Base-by-base conservation (phyloP, 192 early-diverging fungal species). In the Coemansia sp. region DNA sequence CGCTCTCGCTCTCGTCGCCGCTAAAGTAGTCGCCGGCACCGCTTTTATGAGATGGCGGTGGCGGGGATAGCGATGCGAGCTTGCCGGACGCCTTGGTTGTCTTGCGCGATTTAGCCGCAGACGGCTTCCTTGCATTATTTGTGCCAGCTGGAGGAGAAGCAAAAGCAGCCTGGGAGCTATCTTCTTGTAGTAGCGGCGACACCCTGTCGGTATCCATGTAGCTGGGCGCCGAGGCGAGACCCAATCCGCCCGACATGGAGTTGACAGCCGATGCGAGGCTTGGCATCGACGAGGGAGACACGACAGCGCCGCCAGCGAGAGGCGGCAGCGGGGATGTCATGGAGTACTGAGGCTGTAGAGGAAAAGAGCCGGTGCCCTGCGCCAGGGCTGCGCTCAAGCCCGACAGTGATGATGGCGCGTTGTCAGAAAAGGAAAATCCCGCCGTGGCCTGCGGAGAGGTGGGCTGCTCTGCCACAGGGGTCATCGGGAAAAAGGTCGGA, bases 51-150 rank as follows among this genome's bases (percentile, higher is more conserved):
- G 47, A 21, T 36, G 25, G 50, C 37, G 25, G 18, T n/a, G 65
- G 9, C 2, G 48, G 20, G 18, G 43, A 28, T 23, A 14, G 9
- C 11, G 38, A n/a, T 16, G 38, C 20, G 21, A 43, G 37, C 64
- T 57, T 65, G 53, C 53, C 52, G 18, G 28, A n/a, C 10, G 64
- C 16, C 21, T 55, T 50, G 5, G 64, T 28, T 37, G 31, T 1
- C 53, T 65, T 65, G 53, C 64, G 64, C 52, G 38, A 41, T 26
- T 33, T 28, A 2, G 64, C 26, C 35, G 35, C 16, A 5, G 50
- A 36, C 26, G 53, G 23, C 52, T 56, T 65, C n/a, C 52, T 65
- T 56, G 64, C 41, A 11, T 42, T 36, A 20, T 38, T 59, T 47
- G 12, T 13, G 26, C 52, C 26, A 26, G 12, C 48, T 11, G 23